Evolutionary conservation across 768 basidiomycete genomes (phyloP).

Genomic region (Hortiboletus flavorubellus): DNA sequence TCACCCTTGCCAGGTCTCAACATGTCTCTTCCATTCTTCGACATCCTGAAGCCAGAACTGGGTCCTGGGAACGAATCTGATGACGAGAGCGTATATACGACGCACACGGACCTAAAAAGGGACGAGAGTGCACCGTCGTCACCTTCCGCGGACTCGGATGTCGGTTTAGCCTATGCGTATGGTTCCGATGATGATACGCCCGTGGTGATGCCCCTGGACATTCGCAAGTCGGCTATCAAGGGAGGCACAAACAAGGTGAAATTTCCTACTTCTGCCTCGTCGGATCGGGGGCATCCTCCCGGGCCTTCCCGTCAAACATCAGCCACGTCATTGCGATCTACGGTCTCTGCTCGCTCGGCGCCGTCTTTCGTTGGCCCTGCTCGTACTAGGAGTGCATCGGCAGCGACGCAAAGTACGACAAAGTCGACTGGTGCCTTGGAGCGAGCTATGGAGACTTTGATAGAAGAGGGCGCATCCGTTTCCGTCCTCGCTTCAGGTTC

Average conservation of each 20-base stretch:
- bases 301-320: slow-evolving; percentile 28
- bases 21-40: slow-evolving; percentile 53
- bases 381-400: slow-evolving; percentile 26
- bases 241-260: slow-evolving; percentile 26
- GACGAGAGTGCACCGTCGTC: slow-evolving; percentile 18
- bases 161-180: slow-evolving; percentile 38
- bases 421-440: slow-evolving; percentile 41
- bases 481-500: slow-evolving; percentile 35
- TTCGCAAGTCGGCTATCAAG: slow-evolving; percentile 20
- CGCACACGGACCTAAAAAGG: slow-evolving; percentile 26
- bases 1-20: slow-evolving; percentile 22
- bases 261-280: slow-evolving; percentile 32
- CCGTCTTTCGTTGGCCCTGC: slow-evolving; percentile 6
- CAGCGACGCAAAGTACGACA: slow-evolving; percentile 27
- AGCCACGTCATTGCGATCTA: slow-evolving; percentile 23
- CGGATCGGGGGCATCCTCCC: slow-evolving; percentile 16
- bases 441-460: slow-evolving; percentile 49
- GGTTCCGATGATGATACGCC: slow-evolving; percentile 33
- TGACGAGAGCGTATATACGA: slow-evolving; percentile 35
- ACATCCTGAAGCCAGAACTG: slow-evolving; percentile 42
- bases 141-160: slow-evolving; percentile 29
- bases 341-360: slow-evolving; percentile 12
- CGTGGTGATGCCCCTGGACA: slow-evolving; percentile 27
- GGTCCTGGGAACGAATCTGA: slow-evolving; percentile 29
- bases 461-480: slow-evolving; percentile 41